Percentiles rank a stretch among this genome's conserved stretches.
phyloP scores from a whole-genome alignment of 1,284 basidiomycete species.

The Porogramme epimiltina region DNA sequence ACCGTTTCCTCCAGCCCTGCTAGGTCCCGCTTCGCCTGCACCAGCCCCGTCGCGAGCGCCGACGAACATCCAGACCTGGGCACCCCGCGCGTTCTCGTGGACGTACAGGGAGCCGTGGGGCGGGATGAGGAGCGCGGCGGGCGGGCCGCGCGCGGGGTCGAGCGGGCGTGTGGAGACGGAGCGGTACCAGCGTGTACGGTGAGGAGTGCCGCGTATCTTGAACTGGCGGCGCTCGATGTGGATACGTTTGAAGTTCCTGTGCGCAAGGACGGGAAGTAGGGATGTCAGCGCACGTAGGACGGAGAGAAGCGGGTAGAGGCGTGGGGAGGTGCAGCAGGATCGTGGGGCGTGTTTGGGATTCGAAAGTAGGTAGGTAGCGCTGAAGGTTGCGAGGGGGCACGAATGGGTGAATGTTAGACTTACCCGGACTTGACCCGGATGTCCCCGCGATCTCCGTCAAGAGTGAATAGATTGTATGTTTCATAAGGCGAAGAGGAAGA shows the following conservation, averaged over 20 bases:
- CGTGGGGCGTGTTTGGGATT: no score
- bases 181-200: slow-evolving; percentile 8
- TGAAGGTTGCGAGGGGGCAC: not conserved
- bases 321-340: no score
- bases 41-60: not conserved
- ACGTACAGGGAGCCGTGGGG: slow-evolving; percentile 9
- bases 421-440: no score
- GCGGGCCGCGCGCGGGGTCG: not conserved
- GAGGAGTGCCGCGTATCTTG: slow-evolving; percentile 10
- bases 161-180: not conserved
- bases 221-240: not conserved
- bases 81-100: not conserved
- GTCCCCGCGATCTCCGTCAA: no score
- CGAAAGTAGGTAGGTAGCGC: not conserved
- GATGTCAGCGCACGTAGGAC: no score
- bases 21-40: no score
- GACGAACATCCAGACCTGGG: slow-evolving; percentile 14
- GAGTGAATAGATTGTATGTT: no score
- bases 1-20: no score
- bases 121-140: slow-evolving; percentile 1
- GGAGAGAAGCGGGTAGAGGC: no score
- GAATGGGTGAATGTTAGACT: not conserved
- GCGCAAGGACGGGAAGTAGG: no score
- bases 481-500: no score
- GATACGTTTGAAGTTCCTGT: not conserved